These are phyloP conservation scores for Penicillium janthinellum DNA, from an alignment of 2,329 filamentous ascomycete genomes.

Conservation along the genomic window DNA sequence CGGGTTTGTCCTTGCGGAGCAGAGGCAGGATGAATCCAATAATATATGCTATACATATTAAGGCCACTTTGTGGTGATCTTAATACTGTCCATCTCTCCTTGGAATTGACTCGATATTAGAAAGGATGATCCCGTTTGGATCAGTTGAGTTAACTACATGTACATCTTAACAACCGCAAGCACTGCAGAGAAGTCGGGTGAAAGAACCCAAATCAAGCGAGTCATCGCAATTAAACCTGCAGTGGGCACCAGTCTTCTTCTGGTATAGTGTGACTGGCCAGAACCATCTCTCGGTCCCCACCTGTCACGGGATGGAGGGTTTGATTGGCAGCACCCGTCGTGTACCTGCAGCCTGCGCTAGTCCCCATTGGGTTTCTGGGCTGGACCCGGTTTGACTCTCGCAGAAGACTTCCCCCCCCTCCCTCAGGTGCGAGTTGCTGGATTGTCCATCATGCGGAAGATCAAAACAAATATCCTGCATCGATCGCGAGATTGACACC, in stretches of 20 bases:
- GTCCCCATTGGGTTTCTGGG: neutral
- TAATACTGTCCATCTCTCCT: neutral
- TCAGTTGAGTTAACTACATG: neutral
- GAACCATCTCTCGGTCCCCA: constrained; percentile 16
- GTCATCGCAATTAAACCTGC: constrained; percentile 25
- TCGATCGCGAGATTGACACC: neutral
- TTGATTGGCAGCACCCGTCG: constrained; percentile 12
- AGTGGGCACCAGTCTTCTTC: constrained; percentile 12
- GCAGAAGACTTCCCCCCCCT: neutral
- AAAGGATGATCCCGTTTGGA: neutral
- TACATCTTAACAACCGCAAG: neutral
- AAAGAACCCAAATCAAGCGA: neutral
- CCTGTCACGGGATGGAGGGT: constrained; percentile 5
- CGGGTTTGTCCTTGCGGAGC: constrained; percentile 9
- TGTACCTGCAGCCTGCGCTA: constrained; percentile 22
- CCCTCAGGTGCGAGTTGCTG: neutral
- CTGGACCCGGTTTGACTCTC: neutral
- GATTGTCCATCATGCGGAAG: neutral
- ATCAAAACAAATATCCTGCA: constrained; percentile 1
- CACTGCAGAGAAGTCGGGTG: neutral
- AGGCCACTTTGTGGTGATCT: neutral
- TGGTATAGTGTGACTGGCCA: constrained; percentile 15
- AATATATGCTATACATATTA: neutral
- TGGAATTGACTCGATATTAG: neutral
- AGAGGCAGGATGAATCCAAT: neutral